Evolutionary conservation across 1,284 basidiomycete genomes (phyloP).

Genomic region (Termitomyces sp.): DNA sequence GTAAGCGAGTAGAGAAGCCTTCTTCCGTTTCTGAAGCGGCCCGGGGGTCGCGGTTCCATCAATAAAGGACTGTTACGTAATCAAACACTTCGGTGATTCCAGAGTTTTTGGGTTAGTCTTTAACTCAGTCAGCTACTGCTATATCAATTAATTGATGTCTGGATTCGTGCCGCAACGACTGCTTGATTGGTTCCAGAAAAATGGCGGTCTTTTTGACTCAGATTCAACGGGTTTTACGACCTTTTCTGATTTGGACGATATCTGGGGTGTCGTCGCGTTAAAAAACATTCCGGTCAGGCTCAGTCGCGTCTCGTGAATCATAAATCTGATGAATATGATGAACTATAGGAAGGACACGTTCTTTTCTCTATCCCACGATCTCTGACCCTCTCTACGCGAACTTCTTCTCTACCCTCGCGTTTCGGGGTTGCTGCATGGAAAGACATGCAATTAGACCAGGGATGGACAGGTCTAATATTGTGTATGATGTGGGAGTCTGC

Average conservation of each 20-base stretch:
- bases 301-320: background rate
- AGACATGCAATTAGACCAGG: slow-evolving; percentile 50
- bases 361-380: slow-evolving; percentile 83
- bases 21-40: background rate
- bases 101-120: background rate
- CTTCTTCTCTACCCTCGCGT: slow-evolving; percentile 57
- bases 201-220: slow-evolving; percentile 39
- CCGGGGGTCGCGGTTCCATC: background rate
- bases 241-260: slow-evolving; percentile 53
- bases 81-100: too few relatives aligned
- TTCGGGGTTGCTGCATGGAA: slow-evolving; percentile 64
- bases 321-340: slow-evolving; percentile 2
- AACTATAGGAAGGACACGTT: slow-evolving; percentile 56
- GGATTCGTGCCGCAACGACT: slow-evolving; percentile 25
- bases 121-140: background rate
- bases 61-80: background rate
- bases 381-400: slow-evolving; percentile 76
- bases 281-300: slow-evolving; percentile 64
- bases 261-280: slow-evolving; percentile 67
- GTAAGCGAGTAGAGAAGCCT: background rate
- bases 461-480: slow-evolving; percentile 87
- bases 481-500: slow-evolving; percentile 94
- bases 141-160: background rate
- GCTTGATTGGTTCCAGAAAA: slow-evolving; percentile 36
- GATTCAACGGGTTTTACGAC: slow-evolving; percentile 41